Evolutionary conservation across 2,329 filamentous ascomycete species (phyloP).

Genomic region (Sordariomycetes sp.): DNA sequence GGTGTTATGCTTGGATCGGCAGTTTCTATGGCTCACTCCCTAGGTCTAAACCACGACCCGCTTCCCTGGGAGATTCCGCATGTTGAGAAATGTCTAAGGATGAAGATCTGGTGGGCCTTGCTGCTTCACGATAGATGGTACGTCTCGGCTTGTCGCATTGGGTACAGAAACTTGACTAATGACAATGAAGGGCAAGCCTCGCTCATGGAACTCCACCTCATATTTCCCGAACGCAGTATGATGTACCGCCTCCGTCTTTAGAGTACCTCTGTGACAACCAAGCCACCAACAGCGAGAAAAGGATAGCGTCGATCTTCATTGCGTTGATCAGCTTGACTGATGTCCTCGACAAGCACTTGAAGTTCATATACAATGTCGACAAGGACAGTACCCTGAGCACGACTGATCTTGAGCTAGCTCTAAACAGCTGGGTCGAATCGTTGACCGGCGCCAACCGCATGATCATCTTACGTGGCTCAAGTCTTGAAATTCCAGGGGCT

Average conservation of each 20-base stretch:
- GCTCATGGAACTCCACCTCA: slow-evolving; percentile 4
- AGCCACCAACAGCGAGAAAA: slow-evolving; percentile 7
- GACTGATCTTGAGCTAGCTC: slow-evolving; percentile 23
- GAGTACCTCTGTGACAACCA: slow-evolving; percentile 20
- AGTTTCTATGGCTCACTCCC: slow-evolving; percentile 40
- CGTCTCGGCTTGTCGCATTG: slow-evolving; percentile 4
- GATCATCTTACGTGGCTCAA: slow-evolving; percentile 30
- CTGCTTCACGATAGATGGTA: slow-evolving; percentile 47
- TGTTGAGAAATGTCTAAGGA: slow-evolving; percentile 39
- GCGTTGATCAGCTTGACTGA: slow-evolving; percentile 34
- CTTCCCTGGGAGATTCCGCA: slow-evolving; percentile 41
- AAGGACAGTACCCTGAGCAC: slow-evolving; percentile 13
- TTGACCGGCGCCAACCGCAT: slow-evolving; percentile 25
- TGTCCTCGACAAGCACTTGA: slow-evolving; percentile 18
- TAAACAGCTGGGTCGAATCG: slow-evolving; percentile 35
- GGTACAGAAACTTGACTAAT: not conserved
- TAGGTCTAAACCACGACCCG: slow-evolving; percentile 46
- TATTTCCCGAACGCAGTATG: slow-evolving; percentile 32
- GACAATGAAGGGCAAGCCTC: slow-evolving; percentile 24
- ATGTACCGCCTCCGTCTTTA: slow-evolving; percentile 33
- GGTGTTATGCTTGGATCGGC: slow-evolving; percentile 39
- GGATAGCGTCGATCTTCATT: slow-evolving; percentile 29
- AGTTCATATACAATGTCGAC: slow-evolving; percentile 25
- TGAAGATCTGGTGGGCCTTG: slow-evolving; percentile 48
- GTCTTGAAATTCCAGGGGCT: slow-evolving; percentile 30